These are phyloP conservation scores for Xylaria nigripes DNA, from an alignment of 495 filamentous ascomycete species.

Conservation along the genomic window DNA sequence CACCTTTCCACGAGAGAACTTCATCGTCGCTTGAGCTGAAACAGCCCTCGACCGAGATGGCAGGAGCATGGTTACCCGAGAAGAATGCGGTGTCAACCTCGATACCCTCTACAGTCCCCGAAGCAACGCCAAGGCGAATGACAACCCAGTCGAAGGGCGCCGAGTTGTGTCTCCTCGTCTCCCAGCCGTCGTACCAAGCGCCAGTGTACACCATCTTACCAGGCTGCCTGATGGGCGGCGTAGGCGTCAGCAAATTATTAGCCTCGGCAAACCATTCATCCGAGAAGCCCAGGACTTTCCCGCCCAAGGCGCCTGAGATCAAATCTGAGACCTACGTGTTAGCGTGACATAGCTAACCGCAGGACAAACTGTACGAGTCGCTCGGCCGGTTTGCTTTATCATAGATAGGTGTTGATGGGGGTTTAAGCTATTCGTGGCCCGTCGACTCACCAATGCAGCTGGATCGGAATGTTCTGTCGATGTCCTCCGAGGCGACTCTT, in stretches of 20 bases:
- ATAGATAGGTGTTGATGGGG: neutral
- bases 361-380: neutral
- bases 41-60: conserved; percentile 72
- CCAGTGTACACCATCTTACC: conserved; percentile 80
- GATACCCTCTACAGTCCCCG: conserved; percentile 65
- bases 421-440: neutral
- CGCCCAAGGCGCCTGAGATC: conserved; percentile 64
- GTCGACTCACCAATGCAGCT: conserved; percentile 54
- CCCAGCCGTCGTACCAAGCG: conserved; percentile 95
- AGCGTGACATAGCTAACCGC: conserved; percentile 3
- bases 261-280: conserved; percentile 89
- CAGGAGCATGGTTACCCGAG: conserved; percentile 78
- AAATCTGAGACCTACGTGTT: conserved; percentile 48
- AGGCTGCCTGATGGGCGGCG: conserved; percentile 63
- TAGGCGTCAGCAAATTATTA: conserved; percentile 67
- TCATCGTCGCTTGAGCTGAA: conserved; percentile 53
- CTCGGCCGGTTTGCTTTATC: neutral
- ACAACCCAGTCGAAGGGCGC: conserved; percentile 77
- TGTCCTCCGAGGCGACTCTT: conserved; percentile 47
- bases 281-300: conserved; percentile 64
- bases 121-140: conserved; percentile 69
- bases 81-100: conserved; percentile 87
- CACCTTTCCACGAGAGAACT: conserved; percentile 51
- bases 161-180: conserved; percentile 79
- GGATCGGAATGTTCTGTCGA: conserved; percentile 64